Evolutionary conservation across 2,329 filamentous ascomycete genomes (phyloP).

Genomic region (Emericellopsis cladophorae): DNA sequence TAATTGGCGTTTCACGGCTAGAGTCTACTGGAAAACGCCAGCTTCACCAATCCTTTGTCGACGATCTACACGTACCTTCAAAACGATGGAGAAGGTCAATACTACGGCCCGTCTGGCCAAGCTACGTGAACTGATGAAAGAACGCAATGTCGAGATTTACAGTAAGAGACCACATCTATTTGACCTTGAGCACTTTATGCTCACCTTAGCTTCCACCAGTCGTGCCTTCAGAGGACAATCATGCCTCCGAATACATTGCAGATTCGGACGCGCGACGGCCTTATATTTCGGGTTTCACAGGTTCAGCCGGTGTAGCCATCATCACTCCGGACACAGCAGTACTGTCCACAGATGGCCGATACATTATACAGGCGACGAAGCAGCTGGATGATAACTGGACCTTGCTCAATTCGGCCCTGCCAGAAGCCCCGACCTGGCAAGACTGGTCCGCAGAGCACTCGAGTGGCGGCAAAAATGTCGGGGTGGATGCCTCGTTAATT

Average conservation of each 20-base stretch:
- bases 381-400: slow-evolving; percentile 89
- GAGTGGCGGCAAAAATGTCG: slow-evolving; percentile 76
- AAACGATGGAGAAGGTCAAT: slow-evolving; percentile 36
- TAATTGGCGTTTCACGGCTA: too few species aligned
- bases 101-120: slow-evolving; percentile 64
- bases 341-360: slow-evolving; percentile 87
- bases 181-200: slow-evolving; percentile 6
- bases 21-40: too few species aligned
- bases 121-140: slow-evolving; percentile 76
- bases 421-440: slow-evolving; percentile 93
- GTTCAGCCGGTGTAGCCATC: slow-evolving; percentile 87
- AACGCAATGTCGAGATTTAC: slow-evolving; percentile 82
- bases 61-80: background rate
- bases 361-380: slow-evolving; percentile 91
- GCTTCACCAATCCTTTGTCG: too few species aligned
- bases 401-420: slow-evolving; percentile 82
- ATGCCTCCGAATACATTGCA: slow-evolving; percentile 96
- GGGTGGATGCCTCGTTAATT: slow-evolving; percentile 80
- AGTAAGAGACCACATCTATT: slow-evolving; percentile 42
- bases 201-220: slow-evolving; percentile 39
- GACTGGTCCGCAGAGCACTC: slow-evolving; percentile 87
- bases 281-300: slow-evolving; percentile 88
- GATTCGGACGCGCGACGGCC: slow-evolving; percentile 85
- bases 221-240: slow-evolving; percentile 91
- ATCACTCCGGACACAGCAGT: slow-evolving; percentile 78